These are phyloP conservation scores for Primulina eburnea DNA, from an alignment of 257 asterid genomes.

Conservation along the genomic window DNA sequence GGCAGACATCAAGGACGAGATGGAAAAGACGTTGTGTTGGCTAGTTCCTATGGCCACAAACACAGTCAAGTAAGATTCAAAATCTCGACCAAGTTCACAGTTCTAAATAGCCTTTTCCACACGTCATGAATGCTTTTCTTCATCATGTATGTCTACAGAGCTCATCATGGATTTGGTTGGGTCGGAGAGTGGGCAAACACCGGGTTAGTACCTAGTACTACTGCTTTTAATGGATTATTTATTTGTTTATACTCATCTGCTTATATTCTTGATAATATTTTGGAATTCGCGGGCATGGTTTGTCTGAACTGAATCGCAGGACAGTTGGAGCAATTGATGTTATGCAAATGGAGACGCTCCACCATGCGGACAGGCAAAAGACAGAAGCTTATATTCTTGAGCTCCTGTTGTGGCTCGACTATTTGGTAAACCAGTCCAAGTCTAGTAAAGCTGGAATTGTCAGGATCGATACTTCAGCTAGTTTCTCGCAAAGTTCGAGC, in stretches of 20 bases:
- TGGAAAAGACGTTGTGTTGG: background rate
- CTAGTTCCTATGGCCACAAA: background rate
- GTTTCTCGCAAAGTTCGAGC: too few relatives aligned
- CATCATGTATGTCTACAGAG: constrained; percentile 37
- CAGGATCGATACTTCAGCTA: background rate
- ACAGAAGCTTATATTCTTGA: constrained; percentile 58
- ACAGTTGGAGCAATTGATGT: constrained; percentile 42
- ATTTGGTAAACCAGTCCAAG: constrained; percentile 52
- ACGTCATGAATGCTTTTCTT: constrained; percentile 13
- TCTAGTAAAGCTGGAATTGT: constrained; percentile 20
- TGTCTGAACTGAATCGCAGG: constrained; percentile 47
- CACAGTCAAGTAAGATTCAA: background rate
- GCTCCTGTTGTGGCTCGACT: constrained; percentile 62
- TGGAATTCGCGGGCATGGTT: background rate
- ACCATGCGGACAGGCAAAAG: constrained; percentile 66
- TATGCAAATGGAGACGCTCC: constrained; percentile 65
- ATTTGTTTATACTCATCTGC: background rate
- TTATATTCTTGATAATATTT: background rate
- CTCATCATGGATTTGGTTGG: constrained; percentile 91
- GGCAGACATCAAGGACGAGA: background rate
- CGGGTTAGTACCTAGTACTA: constrained; percentile 49
- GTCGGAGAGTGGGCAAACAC: constrained; percentile 85
- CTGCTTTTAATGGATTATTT: background rate
- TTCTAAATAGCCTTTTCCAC: background rate
- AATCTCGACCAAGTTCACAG: too few relatives aligned